Conservation (phyloP, 179 eudicot genomes). For the Dionaea muscipula region DNA sequence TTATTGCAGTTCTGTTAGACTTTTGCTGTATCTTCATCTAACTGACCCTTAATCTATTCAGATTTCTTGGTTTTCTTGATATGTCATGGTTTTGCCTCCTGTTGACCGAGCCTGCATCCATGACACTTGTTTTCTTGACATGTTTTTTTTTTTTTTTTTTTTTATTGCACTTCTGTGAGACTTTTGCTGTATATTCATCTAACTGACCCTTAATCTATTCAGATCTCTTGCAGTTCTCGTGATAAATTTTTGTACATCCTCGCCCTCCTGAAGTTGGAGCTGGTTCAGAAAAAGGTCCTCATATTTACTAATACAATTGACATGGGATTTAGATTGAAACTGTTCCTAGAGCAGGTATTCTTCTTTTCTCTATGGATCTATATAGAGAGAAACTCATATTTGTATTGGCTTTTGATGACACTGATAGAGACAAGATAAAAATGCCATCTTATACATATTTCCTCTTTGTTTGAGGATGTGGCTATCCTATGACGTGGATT, state of each 20-base stretch:
- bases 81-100: too few relatives aligned
- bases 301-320: constrained; percentile 81
- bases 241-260: constrained; percentile 76
- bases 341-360: constrained; percentile 81
- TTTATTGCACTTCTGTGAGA: neutral
- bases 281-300: constrained; percentile 75
- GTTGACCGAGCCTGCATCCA: too few relatives aligned
- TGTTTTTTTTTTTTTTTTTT: neutral
- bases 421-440: too few relatives aligned
- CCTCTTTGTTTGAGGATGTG: too few relatives aligned
- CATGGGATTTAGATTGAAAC: constrained; percentile 65
- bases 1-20: neutral
- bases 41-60: constrained; percentile 16
- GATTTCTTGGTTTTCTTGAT: constrained; percentile 74
- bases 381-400: too few relatives aligned
- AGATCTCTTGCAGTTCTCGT: constrained; percentile 75
- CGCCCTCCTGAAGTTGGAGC: constrained; percentile 79
- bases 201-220: constrained; percentile 8
- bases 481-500: too few relatives aligned
- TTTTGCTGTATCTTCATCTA: constrained; percentile 3
- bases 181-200: constrained; percentile 6
- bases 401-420: too few relatives aligned
- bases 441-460: too few relatives aligned
- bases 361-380: neutral
- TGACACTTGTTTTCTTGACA: too few relatives aligned